These are phyloP conservation scores for Fusarium illudens DNA, from an alignment of 2,329 filamentous ascomycete species.

Conservation along the genomic window DNA sequence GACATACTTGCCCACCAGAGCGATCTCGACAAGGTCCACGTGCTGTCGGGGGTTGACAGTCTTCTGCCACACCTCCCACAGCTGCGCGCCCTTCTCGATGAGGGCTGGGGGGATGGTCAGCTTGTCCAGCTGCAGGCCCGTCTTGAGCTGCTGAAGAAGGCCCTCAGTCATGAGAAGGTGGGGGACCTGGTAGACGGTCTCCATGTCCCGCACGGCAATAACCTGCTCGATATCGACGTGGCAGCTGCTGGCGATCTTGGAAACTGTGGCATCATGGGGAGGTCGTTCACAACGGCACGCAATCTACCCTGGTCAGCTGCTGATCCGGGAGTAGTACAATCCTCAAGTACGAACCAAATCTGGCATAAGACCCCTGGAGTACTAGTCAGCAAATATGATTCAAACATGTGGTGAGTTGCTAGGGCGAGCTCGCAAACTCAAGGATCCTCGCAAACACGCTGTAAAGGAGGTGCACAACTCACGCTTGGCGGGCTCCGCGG, in stretches of 20 bases:
- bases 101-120: constrained; percentile 62
- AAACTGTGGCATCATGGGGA: constrained; percentile 76
- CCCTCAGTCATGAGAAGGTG: constrained; percentile 88
- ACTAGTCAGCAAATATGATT: background rate
- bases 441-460: background rate
- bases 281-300: constrained; percentile 88
- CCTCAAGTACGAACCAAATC: background rate
- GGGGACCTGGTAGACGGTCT: constrained; percentile 93
- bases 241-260: constrained; percentile 90
- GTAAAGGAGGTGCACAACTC: background rate
- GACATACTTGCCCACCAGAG: constrained; percentile 91
- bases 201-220: constrained; percentile 87
- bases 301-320: constrained; percentile 62
- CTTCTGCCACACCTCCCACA: constrained; percentile 81
- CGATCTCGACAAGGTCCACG: constrained; percentile 76
- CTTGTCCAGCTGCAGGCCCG: constrained; percentile 70
- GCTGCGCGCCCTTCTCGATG: constrained; percentile 68
- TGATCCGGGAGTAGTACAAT: background rate
- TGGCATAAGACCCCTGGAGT: background rate
- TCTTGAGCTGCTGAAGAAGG: constrained; percentile 72
- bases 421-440: background rate
- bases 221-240: constrained; percentile 88
- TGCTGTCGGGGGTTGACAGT: constrained; percentile 74
- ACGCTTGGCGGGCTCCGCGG: constrained; percentile 60
- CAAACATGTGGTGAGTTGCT: background rate